Percentiles rank a stretch among this genome's conserved stretches.
phyloP scores from a whole-genome alignment of 192 early-diverging fungal genomes.

The Coemansia sp. region DNA sequence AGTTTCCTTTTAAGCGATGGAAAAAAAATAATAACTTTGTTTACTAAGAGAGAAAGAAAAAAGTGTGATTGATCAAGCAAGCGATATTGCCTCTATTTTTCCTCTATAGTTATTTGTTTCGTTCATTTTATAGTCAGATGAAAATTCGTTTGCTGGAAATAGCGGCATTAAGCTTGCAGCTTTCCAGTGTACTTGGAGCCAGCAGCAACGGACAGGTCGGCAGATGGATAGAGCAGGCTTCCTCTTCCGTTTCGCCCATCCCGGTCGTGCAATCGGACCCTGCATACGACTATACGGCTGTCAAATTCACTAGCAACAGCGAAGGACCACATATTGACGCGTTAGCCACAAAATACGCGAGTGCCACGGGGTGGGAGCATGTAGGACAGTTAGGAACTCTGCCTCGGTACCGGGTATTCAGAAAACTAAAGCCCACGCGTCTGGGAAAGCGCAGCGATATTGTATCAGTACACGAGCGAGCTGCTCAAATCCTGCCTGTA shows the following conservation, averaged over 20 bases:
- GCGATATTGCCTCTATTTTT: no score
- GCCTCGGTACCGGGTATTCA: conserved; percentile 42
- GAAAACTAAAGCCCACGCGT: conserved; percentile 8
- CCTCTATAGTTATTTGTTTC: no score
- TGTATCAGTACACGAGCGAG: background rate
- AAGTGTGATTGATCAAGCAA: no score
- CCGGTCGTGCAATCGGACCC: conserved; percentile 29
- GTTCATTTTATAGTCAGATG: background rate
- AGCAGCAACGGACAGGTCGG: conserved; percentile 6
- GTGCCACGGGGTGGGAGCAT: conserved; percentile 31
- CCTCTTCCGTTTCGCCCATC: conserved; percentile 13
- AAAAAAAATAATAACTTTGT: no score
- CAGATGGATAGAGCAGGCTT: conserved; percentile 24
- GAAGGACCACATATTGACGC: conserved; percentile 10
- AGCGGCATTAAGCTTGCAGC: conserved; percentile 7
- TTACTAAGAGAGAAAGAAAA: no score
- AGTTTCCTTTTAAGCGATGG: no score
- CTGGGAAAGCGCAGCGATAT: background rate
- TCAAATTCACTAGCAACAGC: conserved; percentile 23
- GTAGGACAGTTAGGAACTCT: conserved; percentile 37
- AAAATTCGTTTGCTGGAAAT: conserved; percentile 8
- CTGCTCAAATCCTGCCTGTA: conserved; percentile 3
- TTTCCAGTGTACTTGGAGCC: background rate
- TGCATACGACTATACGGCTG: conserved; percentile 29
- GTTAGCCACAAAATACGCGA: conserved; percentile 23